phyloP scores from a whole-genome alignment of 768 basidiomycete species.

The Daedaleopsis nitida region DNA sequence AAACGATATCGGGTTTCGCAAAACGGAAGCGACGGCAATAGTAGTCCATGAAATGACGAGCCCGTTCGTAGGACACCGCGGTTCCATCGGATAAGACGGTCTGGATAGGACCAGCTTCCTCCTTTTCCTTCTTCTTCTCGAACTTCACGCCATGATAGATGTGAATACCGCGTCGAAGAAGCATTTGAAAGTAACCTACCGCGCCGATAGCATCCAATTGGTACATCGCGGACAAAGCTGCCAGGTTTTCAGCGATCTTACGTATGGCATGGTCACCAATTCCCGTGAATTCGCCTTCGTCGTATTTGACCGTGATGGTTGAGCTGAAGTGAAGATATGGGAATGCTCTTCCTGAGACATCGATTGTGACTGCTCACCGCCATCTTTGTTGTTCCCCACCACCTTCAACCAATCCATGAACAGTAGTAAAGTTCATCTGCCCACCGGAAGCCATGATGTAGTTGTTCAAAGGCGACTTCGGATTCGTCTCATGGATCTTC shows the following conservation, averaged over 20 bases:
- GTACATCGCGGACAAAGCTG: conserved; percentile 71
- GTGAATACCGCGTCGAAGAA: not conserved
- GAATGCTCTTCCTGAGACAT: not conserved
- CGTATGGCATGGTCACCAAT: conserved; percentile 46
- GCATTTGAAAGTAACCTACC: conserved; percentile 47
- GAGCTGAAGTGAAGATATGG: conserved; percentile 31
- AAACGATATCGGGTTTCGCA: conserved; percentile 69
- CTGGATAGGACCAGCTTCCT: conserved; percentile 15
- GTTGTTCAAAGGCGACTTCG: conserved; percentile 56
- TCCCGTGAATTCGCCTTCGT: conserved; percentile 18
- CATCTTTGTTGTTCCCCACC: conserved; percentile 36
- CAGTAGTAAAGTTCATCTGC: conserved; percentile 30
- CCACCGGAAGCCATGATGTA: conserved; percentile 29
- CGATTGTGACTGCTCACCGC: conserved; percentile 41
- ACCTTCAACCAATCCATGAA: conserved; percentile 29
- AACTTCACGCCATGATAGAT: not conserved
- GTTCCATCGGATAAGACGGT: conserved; percentile 63
- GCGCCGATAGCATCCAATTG: conserved; percentile 65
- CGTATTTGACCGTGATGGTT: conserved; percentile 34
- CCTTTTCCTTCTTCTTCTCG: conserved; percentile 16
- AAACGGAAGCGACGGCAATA: conserved; percentile 85
- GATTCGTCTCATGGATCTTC: conserved; percentile 40
- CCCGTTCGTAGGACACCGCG: conserved; percentile 65
- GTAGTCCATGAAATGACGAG: conserved; percentile 92
- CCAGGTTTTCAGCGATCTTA: conserved; percentile 73